Base-by-base conservation (phyloP, 2,329 filamentous ascomycete species). In the Beauveria varroae region DNA sequence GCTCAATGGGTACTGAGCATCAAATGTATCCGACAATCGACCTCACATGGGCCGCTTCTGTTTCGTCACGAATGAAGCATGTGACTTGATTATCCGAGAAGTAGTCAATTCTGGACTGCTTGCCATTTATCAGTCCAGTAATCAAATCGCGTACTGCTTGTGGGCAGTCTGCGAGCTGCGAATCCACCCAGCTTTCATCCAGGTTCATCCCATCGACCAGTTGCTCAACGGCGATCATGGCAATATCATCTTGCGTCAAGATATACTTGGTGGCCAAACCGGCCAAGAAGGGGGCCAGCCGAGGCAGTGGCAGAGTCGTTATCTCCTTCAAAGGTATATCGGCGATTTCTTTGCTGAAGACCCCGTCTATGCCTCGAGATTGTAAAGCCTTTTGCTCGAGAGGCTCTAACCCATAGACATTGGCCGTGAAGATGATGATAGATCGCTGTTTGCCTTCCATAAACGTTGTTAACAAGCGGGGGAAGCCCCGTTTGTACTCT, bases 191-290 rank as follows among this genome's bases (percentile, higher is more conserved):
- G 12, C 60, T 46, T 67, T 51, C 49, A 37, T 51, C 64, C 16
- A 69, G 49, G 54, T 69, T 61, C 67, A 69, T 68, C 18, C 67
- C 66, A 47, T 70, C 69, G 24, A 69, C 64, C 28, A 70, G 65
- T 30, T 68, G 63, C 59, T 69, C 67, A n/a, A 65, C 66, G 1
- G 65, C 67, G 18, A 70, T 71, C 61, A 65, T 66, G 37, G 66
- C 65, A 12, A 64, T 55, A 40, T 65, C 67, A 49, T 70, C 68
- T 24, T 43, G 30, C n/a, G 58, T 57, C 10, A n/a, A 3, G 24
- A 54, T 16, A 14, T 43, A 54, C 5, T 54, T 54, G 20, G 52
- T 6, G 20, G 52, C 20, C 52, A 24, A 22, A 6, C 52, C 40
- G 22, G 34, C 12, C 37, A 54, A 22, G 18, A 43, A 54, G 3